phyloP scores from a whole-genome alignment of 129 eudicot species.

The Chrysanthemum seticuspe region DNA sequence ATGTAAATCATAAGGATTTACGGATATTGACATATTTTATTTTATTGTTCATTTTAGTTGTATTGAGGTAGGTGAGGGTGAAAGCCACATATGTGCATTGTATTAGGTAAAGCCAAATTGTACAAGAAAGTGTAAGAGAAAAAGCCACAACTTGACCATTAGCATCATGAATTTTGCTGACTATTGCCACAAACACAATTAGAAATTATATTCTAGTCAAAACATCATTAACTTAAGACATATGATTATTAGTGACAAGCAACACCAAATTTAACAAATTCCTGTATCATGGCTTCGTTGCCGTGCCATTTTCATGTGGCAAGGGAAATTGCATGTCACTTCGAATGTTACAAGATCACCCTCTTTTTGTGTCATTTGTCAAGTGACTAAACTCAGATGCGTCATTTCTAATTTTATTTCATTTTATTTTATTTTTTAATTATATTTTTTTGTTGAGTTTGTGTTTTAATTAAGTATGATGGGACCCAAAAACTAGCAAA shows the following conservation, averaged over 20 bases:
- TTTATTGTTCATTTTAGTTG: not conserved
- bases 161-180: not conserved
- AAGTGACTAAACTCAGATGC: too few species aligned
- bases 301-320: too few species aligned
- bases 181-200: slow-evolving; percentile 10
- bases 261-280: not conserved
- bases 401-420: too few species aligned
- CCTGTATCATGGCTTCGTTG: too few species aligned
- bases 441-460: too few species aligned
- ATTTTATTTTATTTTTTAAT: too few species aligned
- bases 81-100: not conserved
- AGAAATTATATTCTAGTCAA: slow-evolving; percentile 1
- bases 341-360: too few species aligned
- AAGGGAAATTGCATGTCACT: too few species aligned
- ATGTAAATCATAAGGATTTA: not conserved
- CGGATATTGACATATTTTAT: not conserved
- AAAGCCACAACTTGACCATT: slow-evolving; percentile 4
- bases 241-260: not conserved
- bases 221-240: not conserved
- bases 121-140: slow-evolving; percentile 10
- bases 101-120: not conserved
- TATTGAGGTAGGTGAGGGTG: slow-evolving; percentile 9
- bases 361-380: too few species aligned
- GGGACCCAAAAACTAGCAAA: too few species aligned
- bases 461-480: too few species aligned